Evolutionary conservation across 352 stramenopile species (phyloP), one percentile per base, ranked within the genome.

Genomic region (Phytophthora rubi): DNA sequence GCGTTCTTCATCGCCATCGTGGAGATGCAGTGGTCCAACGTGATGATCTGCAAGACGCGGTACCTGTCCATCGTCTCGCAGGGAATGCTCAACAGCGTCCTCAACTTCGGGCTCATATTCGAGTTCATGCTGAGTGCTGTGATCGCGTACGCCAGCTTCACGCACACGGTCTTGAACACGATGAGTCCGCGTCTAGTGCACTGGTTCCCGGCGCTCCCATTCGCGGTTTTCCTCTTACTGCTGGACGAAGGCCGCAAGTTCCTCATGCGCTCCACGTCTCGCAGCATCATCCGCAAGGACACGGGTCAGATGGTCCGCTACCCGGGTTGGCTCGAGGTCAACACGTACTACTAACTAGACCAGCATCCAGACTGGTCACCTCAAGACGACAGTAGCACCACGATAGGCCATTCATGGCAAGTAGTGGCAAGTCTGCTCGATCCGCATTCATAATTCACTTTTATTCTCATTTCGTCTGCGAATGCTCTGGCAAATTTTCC

Each of bases 71-170:
- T 98, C n/a, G 67, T 80, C 30, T 82, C 83, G n/a, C 94, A 98
- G 66, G 93, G 94, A 60, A 97, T 98, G 91, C 71, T 75, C 37
- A 98, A 98, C 75, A 88, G 75, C 39, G 86, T 96, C 65, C 93
- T 98, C 68, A 97, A 98, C 74, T 98, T 98, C 67, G 92, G 91
- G 0, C 88, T 98, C 62, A 91, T 97, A 73, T 98, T 97, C 65
- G 94, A 98, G 77, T 95, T 96, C 68, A 83, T 97, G 67, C 73
- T 98, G 13, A 91, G 89, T 66, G 75, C 80, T 5, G 83, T 90
- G 30, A 81, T 98, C 45, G 79, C 85, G 49, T 98, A 98, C 75
- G 80, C 82, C 1, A 82, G 86, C 49, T 93, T 94, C 66, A 78
- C 86, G 21, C 83, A 98, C 70, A 92, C 86, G 39, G 82, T 92